Evolutionary conservation across 345 rosid species (phyloP).

Genomic region (Brassica napus): DNA sequence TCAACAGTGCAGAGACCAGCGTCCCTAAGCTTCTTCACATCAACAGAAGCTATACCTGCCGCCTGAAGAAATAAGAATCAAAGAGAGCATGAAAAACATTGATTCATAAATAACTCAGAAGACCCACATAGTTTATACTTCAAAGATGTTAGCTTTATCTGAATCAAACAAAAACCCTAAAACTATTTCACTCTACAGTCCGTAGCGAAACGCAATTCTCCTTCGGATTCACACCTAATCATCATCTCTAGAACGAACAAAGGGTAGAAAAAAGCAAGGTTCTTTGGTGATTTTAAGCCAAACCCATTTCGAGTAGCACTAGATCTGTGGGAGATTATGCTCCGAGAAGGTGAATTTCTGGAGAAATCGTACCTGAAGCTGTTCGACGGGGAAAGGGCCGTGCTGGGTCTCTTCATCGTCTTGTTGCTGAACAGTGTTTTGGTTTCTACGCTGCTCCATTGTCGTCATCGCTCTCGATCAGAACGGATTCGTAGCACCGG

Average conservation of each 20-base stretch:
- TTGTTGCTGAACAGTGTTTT: slow-evolving; percentile 37
- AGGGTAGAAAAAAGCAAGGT: slow-evolving; percentile 6
- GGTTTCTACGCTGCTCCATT: slow-evolving; percentile 47
- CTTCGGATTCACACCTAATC: background rate
- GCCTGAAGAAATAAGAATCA: slow-evolving; percentile 48
- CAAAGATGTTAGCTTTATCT: background rate
- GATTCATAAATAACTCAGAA: background rate
- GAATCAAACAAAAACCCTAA: slow-evolving; percentile 20
- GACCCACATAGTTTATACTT: background rate
- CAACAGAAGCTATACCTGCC: slow-evolving; percentile 84
- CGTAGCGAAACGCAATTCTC: slow-evolving; percentile 19
- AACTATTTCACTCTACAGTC: background rate
- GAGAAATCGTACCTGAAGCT: slow-evolving; percentile 45
- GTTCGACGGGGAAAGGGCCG: slow-evolving; percentile 52
- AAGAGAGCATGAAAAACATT: background rate
- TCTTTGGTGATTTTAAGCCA: slow-evolving; percentile 20
- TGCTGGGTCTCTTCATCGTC: slow-evolving; percentile 49
- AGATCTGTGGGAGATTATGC: slow-evolving; percentile 4
- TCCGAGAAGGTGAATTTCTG: slow-evolving; percentile 4
- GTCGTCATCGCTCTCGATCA: slow-evolving; percentile 30
- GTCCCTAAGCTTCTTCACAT: slow-evolving; percentile 89
- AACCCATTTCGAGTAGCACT: slow-evolving; percentile 29
- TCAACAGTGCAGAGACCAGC: slow-evolving; percentile 95
- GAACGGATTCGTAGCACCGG: background rate
- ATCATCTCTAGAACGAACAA: slow-evolving; percentile 1